Base-by-base conservation (phyloP, 2,329 filamentous ascomycete genomes). In the Davidsoniella eucalypti region DNA sequence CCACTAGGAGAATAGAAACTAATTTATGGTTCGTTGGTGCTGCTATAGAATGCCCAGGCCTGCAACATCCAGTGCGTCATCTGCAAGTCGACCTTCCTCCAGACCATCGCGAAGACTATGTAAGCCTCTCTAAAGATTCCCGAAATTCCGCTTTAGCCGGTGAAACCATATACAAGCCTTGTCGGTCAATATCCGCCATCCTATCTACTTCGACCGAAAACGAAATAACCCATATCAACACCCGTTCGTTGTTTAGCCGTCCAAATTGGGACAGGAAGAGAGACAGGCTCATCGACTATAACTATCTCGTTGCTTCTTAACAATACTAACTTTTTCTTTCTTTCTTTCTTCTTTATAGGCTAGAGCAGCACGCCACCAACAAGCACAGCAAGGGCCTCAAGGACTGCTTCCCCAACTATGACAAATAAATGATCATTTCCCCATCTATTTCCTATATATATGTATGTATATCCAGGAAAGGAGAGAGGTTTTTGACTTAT, bases 41-140 rank as follows among this genome's bases (percentile, higher is more conserved):
- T 25, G 5, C 21, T 26, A 54, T 57, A 84, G 80, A 87, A 87
- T 68, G 71, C 75, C 58, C 71, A 80, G 57, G 83, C 84, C 53
- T 83, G 79, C 70, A 80, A 75, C 61, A 84, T 87, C 65, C 80
- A 85, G 65, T 88, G 84, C 73, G 68, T 75, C 57, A 70, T 78
- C 60, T 88, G 84, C 81, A 83, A 80, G 67, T 75, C 81, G 58
- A 84, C 82, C 26, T 87, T 88, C 69, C 73, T 87, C 58, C 81
- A 82, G 70, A 88, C 84, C 36, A 82, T 80, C 54, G 81, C 82
- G 61, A 77, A 73, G 54, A 80, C 80, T 59, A 78, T 82, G 76
- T 80, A 70, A 46, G 51, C 41, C 10, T 33, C 10, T 33, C 16
- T 14, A n/a, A 7, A 18, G 17, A n/a, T 17, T 57, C 75, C 68